Evolutionary conservation across 345 rosid genomes (phyloP), one percentile per base, ranked within the genome.

Genomic region (Hypericum androsaemum): DNA sequence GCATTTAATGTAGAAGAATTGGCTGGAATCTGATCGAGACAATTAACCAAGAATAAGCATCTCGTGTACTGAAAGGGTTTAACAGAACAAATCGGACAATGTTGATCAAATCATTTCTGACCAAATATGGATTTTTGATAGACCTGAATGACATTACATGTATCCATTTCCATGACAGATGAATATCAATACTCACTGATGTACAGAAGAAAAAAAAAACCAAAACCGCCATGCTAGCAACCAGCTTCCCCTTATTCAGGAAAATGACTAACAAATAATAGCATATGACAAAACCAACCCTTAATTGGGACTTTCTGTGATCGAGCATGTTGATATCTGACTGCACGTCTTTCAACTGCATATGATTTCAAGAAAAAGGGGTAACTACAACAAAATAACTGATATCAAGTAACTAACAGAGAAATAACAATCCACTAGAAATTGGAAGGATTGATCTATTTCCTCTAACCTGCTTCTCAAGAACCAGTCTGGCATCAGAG

Each of bases 381-480:
- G 7, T 37, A 54, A 32, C 35, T 7, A 43, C 43, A 13, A 12
- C 15, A 13, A n/a, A n/a, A n/a, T n/a, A 1, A 12, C 10, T 10
- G 12, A 13, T 10, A 44, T 5, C 37, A 16, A 54, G 15, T 10
- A 14, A 37, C 8, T 40, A 43, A 47, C 11, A 17, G 10, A 39
- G 7, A 37, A 22, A 43, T 4, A 22, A 4, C 32, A 22, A 22
- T 22, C 4, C 32, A 22, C 32, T 22, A 4, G 14, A 2, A 48
- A 13, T 7, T 46, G 48, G 39, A 56, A 58, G 43, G 35, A 39
- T n/a, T 7, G 39, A 56, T 1, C 28, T 53, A 59, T 39, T 35
- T 72, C 47, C 68, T 61, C 67, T 58, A 66, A 88, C 99, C 97
- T 85, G 83, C 55, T 78, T 86, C 66, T 63, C 71, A 63, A 68